A percentile compares a stretch with the other conserved stretches of the same genome.
Evolutionary conservation across 2,329 filamentous ascomycete species (phyloP).

Genomic region (Pestalotiopsis sp.): DNA sequence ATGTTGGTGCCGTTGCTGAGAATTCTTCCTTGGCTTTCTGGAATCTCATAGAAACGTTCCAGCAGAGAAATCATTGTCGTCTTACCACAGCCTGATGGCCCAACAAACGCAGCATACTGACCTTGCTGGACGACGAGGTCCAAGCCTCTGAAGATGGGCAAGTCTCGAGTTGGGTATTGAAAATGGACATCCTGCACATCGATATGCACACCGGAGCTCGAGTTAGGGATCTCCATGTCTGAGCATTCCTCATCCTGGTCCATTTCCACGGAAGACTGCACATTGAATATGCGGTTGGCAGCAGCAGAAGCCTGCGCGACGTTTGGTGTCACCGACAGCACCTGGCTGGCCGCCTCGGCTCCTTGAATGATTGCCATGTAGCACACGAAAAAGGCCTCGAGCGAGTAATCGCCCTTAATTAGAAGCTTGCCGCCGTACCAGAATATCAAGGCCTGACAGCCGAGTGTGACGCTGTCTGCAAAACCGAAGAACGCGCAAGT

Average conservation of each 20-base stretch:
- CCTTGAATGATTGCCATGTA: conserved; percentile 69
- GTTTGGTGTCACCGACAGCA: conserved; percentile 65
- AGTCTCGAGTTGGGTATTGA: conserved; percentile 51
- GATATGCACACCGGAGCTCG: conserved; percentile 50
- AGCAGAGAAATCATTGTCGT: conserved; percentile 66
- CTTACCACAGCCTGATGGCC: conserved; percentile 72
- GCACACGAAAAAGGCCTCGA: conserved; percentile 49
- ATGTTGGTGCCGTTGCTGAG: conserved; percentile 38
- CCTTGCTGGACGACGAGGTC: no score
- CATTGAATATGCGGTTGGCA: conserved; percentile 51
- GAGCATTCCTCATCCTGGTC: background rate
- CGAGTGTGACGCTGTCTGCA: conserved; percentile 65
- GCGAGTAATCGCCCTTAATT: conserved; percentile 46
- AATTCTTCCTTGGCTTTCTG: conserved; percentile 56
- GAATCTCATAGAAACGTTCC: conserved; percentile 70
- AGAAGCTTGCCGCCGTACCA: conserved; percentile 66
- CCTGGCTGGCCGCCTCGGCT: conserved; percentile 64
- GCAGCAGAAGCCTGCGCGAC: conserved; percentile 58
- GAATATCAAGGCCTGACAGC: conserved; percentile 62
- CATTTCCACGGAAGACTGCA: conserved; percentile 18
- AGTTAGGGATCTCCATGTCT: conserved; percentile 38
- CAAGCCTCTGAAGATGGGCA: conserved; percentile 47
- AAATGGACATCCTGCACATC: conserved; percentile 57
- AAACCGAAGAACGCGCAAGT: conserved; percentile 66
- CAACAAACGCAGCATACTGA: conserved; percentile 62